phyloP scores from a whole-genome alignment of 805 yeast genomes.

The Tetrapisispora fleetii region DNA sequence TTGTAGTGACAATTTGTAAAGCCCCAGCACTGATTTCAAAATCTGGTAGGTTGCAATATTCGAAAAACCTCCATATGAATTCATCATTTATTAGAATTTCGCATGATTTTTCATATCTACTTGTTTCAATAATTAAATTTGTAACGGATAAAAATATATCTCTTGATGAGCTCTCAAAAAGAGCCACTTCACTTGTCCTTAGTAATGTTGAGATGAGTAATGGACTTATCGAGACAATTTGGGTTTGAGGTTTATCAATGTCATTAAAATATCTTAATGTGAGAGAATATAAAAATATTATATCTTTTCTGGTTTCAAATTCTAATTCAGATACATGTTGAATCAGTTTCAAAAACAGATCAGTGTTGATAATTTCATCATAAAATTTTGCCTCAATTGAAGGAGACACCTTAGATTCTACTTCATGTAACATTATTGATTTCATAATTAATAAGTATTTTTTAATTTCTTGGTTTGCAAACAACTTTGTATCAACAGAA shows the following conservation, averaged over 20 bases:
- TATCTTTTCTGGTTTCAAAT: slow-evolving; percentile 86
- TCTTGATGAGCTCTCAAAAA: slow-evolving; percentile 15
- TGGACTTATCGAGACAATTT: slow-evolving; percentile 60
- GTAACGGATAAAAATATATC: slow-evolving; percentile 71
- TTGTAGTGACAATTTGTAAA: slow-evolving; percentile 62
- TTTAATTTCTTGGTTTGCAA: slow-evolving; percentile 63
- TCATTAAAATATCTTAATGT: slow-evolving; percentile 72
- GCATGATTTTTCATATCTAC: slow-evolving; percentile 64
- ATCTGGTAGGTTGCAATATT: slow-evolving; percentile 60
- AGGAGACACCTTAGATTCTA: slow-evolving; percentile 43
- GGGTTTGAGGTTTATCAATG: slow-evolving; percentile 72
- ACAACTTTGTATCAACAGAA: slow-evolving; percentile 25
- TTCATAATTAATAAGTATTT: slow-evolving; percentile 57
- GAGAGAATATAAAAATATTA: slow-evolving; percentile 59
- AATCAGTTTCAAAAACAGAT: slow-evolving; percentile 54
- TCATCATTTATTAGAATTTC: slow-evolving; percentile 48
- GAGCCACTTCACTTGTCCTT: slow-evolving; percentile 37
- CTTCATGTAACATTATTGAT: slow-evolving; percentile 52
- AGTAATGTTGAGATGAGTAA: slow-evolving; percentile 46
- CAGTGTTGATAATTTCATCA: slow-evolving; percentile 66
- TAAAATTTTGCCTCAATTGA: slow-evolving; percentile 71
- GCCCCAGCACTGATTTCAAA: slow-evolving; percentile 91
- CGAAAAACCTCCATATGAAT: slow-evolving; percentile 73
- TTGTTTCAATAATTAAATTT: slow-evolving; percentile 71
- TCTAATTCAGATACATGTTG: slow-evolving; percentile 56